A percentile compares a stretch with the other conserved stretches of the same genome.
These are phyloP conservation scores for Elaeis guineensis DNA, from an alignment of 176 grass and related monocot genomes.

Conservation along the genomic window DNA sequence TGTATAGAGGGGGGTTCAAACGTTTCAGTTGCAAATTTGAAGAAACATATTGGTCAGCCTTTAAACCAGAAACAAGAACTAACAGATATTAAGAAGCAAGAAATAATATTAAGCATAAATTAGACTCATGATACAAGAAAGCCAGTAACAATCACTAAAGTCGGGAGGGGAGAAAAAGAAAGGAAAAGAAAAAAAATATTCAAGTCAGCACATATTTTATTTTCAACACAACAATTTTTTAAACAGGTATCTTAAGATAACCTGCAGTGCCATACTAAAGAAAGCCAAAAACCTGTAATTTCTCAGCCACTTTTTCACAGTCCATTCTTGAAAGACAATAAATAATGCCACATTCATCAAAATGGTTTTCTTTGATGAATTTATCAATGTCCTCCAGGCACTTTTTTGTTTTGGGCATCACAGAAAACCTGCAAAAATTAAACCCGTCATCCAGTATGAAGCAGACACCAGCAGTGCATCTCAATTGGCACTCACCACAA, in stretches of 20 bases:
- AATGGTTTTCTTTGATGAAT: slow-evolving; percentile 65
- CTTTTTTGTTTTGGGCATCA: slow-evolving; percentile 82
- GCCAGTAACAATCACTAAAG: too few relatives aligned
- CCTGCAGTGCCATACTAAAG: too few relatives aligned
- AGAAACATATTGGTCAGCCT: too few relatives aligned
- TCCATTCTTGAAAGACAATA: slow-evolving; percentile 96
- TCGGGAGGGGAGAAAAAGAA: too few relatives aligned
- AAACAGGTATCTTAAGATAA: too few relatives aligned
- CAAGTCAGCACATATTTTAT: too few relatives aligned
- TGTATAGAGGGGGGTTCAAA: too few relatives aligned
- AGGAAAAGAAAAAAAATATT: too few relatives aligned
- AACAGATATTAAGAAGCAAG: too few relatives aligned
- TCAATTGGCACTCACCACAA: slow-evolving; percentile 44
- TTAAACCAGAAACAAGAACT: too few relatives aligned
- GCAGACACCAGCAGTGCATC: background rate
- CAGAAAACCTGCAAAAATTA: slow-evolving; percentile 49
- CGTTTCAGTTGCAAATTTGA: too few relatives aligned
- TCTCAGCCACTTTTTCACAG: slow-evolving; percentile 88
- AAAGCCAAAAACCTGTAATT: slow-evolving; percentile 44
- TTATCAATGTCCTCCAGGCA: slow-evolving; percentile 75
- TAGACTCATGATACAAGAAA: background rate
- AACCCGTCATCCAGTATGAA: slow-evolving; percentile 16
- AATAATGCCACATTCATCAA: slow-evolving; percentile 77
- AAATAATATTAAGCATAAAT: background rate
- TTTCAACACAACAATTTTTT: too few relatives aligned